phyloP scores from a whole-genome alignment of 306 rosid genomes.

The Vicia sativa region DNA sequence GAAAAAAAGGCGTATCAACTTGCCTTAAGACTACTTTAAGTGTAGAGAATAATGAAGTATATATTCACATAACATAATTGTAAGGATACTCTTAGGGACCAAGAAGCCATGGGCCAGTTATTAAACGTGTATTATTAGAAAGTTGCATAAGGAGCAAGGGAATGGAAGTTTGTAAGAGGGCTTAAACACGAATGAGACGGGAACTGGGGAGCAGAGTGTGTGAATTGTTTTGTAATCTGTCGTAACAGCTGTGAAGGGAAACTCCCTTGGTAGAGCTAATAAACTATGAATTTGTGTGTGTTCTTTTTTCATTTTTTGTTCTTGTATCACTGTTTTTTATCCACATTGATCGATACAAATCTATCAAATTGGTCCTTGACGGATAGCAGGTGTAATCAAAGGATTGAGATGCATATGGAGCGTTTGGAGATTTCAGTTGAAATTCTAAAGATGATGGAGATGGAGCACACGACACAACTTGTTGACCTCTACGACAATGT shows the following conservation, averaged over 20 bases:
- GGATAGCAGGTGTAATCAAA: neutral
- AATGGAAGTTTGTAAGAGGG: neutral
- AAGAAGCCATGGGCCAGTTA: conserved; percentile 1
- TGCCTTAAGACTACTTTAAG: conserved; percentile 28
- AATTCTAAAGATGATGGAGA: neutral
- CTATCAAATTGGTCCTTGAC: neutral
- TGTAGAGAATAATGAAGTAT: conserved; percentile 20
- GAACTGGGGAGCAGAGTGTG: conserved; percentile 2
- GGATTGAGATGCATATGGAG: neutral
- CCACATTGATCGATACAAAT: neutral
- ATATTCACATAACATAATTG: conserved; percentile 5
- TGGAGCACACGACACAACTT: neutral
- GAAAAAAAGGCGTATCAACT: conserved; percentile 9
- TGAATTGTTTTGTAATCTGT: neutral
- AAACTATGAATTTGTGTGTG: neutral
- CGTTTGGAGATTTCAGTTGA: neutral
- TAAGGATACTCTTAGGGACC: conserved; percentile 12
- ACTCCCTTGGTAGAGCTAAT: conserved; percentile 7
- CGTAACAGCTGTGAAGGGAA: neutral
- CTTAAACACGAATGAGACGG: neutral
- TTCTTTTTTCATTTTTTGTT: neutral
- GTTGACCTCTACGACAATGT: neutral
- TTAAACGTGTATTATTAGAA: neutral
- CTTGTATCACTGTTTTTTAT: neutral
- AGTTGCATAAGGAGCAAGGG: neutral